A percentile compares a stretch with the other conserved stretches of the same genome.
Conservation (phyloP, 73 alveolate genomes). For the Paramecium tetraurelia region DNA sequence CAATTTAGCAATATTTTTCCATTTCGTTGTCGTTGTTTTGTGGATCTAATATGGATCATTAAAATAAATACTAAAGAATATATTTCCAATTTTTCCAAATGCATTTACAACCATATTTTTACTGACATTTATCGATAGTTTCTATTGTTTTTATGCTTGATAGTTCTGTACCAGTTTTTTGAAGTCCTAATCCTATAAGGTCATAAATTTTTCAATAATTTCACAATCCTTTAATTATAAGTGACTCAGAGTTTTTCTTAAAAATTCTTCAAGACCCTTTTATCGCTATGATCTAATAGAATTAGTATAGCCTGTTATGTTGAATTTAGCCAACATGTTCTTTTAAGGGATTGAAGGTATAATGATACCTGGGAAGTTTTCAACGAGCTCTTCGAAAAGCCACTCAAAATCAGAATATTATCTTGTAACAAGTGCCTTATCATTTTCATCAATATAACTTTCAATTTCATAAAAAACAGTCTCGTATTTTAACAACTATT, state of each 20-base stretch:
- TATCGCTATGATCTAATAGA: conserved; percentile 23
- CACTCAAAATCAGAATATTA: conserved; percentile 49
- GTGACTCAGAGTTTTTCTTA: not conserved
- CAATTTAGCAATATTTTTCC: conserved; percentile 19
- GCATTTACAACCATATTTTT: not conserved
- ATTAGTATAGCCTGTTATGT: not conserved
- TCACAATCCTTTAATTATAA: conserved; percentile 2
- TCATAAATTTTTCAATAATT: conserved; percentile 24
- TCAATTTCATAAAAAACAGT: conserved; percentile 21
- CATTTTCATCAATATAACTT: not conserved
- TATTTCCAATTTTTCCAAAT: not conserved
- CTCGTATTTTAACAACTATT: not conserved
- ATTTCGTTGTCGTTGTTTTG: not conserved
- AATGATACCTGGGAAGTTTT: conserved; percentile 45
- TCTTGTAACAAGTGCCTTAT: not conserved
- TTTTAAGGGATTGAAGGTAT: conserved; percentile 35
- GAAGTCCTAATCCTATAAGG: conserved; percentile 18
- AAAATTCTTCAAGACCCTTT: conserved; percentile 30
- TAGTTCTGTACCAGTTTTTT: not conserved
- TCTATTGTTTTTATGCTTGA: not conserved
- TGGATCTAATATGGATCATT: not conserved
- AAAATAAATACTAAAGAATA: not conserved
- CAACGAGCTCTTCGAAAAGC: not conserved
- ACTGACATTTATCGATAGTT: not conserved
- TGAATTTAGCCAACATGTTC: conserved; percentile 15